Conservation (phyloP, 2,329 filamentous ascomycete species). For the Sclerotinia spermophila region DNA sequence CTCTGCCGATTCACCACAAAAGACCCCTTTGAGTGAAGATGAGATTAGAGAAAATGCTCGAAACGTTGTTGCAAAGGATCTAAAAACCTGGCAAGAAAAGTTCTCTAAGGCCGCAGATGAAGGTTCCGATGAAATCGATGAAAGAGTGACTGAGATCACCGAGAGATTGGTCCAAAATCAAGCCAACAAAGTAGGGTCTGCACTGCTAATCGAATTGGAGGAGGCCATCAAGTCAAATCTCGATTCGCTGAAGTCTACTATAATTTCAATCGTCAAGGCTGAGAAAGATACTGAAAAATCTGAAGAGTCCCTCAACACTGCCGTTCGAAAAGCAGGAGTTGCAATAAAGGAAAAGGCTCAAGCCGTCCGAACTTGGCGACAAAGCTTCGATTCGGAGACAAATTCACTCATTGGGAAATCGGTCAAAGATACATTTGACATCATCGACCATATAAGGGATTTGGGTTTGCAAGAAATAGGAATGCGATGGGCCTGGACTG, state of each 20-base stretch:
- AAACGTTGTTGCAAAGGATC: conserved; percentile 70
- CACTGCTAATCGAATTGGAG: conserved; percentile 66
- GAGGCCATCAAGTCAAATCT: conserved; percentile 63
- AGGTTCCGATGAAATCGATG: conserved; percentile 65
- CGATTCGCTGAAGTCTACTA: conserved; percentile 60
- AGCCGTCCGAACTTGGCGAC: conserved; percentile 59
- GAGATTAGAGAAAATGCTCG: conserved; percentile 56
- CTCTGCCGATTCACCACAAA: conserved; percentile 33
- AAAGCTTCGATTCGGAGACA: conserved; percentile 55
- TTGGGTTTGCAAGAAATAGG: conserved; percentile 70
- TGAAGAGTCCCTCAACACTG: conserved; percentile 49
- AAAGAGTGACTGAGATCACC: conserved; percentile 67
- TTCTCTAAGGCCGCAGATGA: conserved; percentile 83
- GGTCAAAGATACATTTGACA: conserved; percentile 61
- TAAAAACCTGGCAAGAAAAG: conserved; percentile 82
- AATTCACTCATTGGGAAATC: conserved; percentile 54
- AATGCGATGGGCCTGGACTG: conserved; percentile 86
- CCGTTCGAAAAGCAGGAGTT: conserved; percentile 56
- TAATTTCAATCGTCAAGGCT: conserved; percentile 57
- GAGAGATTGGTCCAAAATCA: conserved; percentile 62
- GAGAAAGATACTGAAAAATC: conserved; percentile 47
- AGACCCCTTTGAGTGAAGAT: conserved; percentile 42
- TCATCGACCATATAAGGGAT: conserved; percentile 65
- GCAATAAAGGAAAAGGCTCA: conserved; percentile 62
- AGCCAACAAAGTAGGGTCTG: conserved; percentile 61